Evolutionary conservation across 805 yeast species (phyloP), one percentile per base, ranked within the genome.

Genomic region (Ascoidea asiatica): DNA sequence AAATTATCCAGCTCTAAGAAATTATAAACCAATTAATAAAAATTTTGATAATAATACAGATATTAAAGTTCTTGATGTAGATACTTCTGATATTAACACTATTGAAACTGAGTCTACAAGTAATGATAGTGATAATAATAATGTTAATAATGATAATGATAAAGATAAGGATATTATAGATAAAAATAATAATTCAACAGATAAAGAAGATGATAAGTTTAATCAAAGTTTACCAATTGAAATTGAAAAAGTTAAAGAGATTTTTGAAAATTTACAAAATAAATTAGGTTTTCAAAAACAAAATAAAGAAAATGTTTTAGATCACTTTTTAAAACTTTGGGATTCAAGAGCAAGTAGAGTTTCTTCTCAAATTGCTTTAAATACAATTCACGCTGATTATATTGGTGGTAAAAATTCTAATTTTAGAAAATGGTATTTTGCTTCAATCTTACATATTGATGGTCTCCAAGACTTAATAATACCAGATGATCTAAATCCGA

Each of bases 361-460:
- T 72, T 61, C 79, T 1, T 83, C 95, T 3, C 60, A 66, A 35
- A 71, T 65, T 46, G 97, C 97, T 0, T 65, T 90, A 46, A 56
- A 78, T 2, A 75, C 90, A 0, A 62, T 90, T 33, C 97, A 90
- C 62, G 79, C 87, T 1, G 95, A 89, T 49, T 90, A 90, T 61
- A 86, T 90, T 49, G 97, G 96, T 0, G 97, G 97, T 17, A 85
- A 79, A 42, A 68, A 79, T 48, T 75, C 97, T 3, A 90, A 90
- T 62, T 90, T 80, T 62, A 75, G 81, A 56, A 87, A 84, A 61
- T 90, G 97, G 97, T 87, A 79, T 59, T 84, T 89, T 62, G 86
- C 94, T 40, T 86, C 95, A 6, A 86, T 80, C 60, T 64, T 82
- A 36, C 88, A 81, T 51, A 61, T 81, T 41, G 95, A 88, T 61